A percentile compares a stretch with the other conserved stretches of the same genome.
Evolutionary conservation across 345 rosid species (phyloP).

Genomic region (Hevea brasiliensis): DNA sequence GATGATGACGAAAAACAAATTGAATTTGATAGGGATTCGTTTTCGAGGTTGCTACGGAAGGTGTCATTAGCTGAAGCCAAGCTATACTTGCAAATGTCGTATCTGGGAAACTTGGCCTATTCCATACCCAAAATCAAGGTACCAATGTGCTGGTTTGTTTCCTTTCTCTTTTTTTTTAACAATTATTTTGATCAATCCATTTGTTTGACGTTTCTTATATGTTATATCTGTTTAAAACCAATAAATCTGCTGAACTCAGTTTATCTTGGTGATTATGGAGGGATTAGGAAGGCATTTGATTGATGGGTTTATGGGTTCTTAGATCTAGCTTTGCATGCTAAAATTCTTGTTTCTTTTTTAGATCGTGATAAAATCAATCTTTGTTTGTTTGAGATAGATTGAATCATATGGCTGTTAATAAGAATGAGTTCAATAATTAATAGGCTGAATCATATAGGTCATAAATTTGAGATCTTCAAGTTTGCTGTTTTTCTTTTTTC

Average conservation of each 20-base stretch:
- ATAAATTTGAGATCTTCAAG: background rate
- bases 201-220: background rate
- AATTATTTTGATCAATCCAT: background rate
- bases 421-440: background rate
- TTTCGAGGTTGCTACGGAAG: conserved; percentile 66
- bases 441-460: background rate
- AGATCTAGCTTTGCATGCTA: background rate
- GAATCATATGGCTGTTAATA: background rate
- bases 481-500: background rate
- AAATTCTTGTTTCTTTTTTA: background rate
- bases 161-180: background rate
- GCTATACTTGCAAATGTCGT: conserved; percentile 75
- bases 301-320: conserved; percentile 3
- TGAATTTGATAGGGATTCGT: conserved; percentile 64
- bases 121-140: conserved; percentile 76
- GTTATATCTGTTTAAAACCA: no score
- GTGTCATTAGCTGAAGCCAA: conserved; percentile 64
- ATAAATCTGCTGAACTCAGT: background rate
- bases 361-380: background rate
- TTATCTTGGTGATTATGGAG: background rate
- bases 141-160: background rate
- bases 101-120: conserved; percentile 79
- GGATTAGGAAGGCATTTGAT: background rate
- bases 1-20: conserved; percentile 39
- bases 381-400: background rate